Evolutionary conservation across 2,329 filamentous ascomycete genomes (phyloP), one percentile per base, ranked within the genome.

Genomic region (Calonectria hawksworthii): DNA sequence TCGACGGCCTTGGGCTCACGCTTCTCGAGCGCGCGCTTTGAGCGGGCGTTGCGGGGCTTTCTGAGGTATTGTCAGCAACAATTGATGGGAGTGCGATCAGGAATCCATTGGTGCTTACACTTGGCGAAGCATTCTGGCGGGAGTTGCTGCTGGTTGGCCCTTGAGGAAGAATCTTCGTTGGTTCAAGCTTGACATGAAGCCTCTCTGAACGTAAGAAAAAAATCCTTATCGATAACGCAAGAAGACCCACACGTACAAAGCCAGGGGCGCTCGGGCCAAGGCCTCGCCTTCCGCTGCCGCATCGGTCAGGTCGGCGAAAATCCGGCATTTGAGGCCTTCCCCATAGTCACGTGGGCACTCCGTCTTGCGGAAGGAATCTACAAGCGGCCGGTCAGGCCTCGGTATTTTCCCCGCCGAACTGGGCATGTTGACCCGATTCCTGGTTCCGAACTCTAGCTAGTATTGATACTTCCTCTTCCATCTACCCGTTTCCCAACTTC

Each of bases 21-120:
- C 87, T 98, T 96, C 85, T 98, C 97, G 83, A 99, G 93, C 78
- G 95, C 96, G 81, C 97, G 94, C 90, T 98, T 98, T 73, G 96
- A 97, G 89, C 97, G 96, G 80, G 96, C 96, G 86, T 91, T 92
- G 77, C 89, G 88, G 78, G 91, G 90, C 86, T 92, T 92, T 84
- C 90, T 92, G 78, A 9, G 10, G 9, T 4, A 7, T 68, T 54
- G 73, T 47, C 8, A 52, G 38, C 11, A 5, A 2, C 34, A 5
- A 26, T 10, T 51, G 41, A 13, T 6, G 47, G 72, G 21, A 65
- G 67, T n/a, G 26, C 3, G n/a, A 28, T 38, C 21, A 8, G 16
- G 14, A 4, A 47, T 61, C 4, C 5, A 54, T 30, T 38, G 30
- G 34, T 14, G 41, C 87, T 74, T 83, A 89, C 88, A 89, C 85